Evolutionary conservation across 192 early-diverging fungal genomes (phyloP).

Genomic region (Coemansia sp.): DNA sequence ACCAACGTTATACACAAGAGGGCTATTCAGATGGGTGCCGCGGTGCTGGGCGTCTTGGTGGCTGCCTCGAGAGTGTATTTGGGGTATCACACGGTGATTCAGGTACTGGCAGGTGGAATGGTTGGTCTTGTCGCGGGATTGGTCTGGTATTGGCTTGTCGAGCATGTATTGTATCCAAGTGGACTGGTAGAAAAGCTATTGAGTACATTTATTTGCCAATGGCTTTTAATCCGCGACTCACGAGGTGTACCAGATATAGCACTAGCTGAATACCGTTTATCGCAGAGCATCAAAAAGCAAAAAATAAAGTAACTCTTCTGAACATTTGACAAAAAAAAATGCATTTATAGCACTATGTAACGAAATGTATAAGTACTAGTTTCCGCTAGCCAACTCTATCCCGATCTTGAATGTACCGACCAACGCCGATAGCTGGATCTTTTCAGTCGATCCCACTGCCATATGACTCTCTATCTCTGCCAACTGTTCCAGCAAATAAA

Average conservation of each 20-base stretch:
- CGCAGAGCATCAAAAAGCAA: constrained; percentile 8
- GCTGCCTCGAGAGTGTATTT: constrained; percentile 43
- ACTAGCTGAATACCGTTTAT: constrained; percentile 39
- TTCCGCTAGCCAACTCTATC: constrained; percentile 61
- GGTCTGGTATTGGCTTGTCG: constrained; percentile 28
- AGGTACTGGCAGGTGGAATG: constrained; percentile 27
- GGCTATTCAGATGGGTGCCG: constrained; percentile 23
- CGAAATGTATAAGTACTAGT: constrained; percentile 9
- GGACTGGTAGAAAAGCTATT: constrained; percentile 13
- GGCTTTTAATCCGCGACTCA: constrained; percentile 51
- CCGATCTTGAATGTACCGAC: constrained; percentile 85
- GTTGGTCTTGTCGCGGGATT: constrained; percentile 26
- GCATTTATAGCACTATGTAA: too few relatives aligned
- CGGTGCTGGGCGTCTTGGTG: constrained; percentile 23
- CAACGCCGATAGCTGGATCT: constrained; percentile 83
- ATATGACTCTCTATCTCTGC: constrained; percentile 88
- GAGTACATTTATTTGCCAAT: constrained; percentile 17
- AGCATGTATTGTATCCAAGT: constrained; percentile 21
- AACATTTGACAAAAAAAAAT: neutral
- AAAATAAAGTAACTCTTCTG: neutral
- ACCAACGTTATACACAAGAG: constrained; percentile 17
- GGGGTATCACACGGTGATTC: constrained; percentile 37
- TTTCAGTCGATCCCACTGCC: constrained; percentile 79
- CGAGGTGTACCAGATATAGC: constrained; percentile 30
- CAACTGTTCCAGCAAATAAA: constrained; percentile 76